Evolutionary conservation across 768 basidiomycete species (phyloP), one percentile per base, ranked within the genome.

Genomic region (Lentinula aciculospora): DNA sequence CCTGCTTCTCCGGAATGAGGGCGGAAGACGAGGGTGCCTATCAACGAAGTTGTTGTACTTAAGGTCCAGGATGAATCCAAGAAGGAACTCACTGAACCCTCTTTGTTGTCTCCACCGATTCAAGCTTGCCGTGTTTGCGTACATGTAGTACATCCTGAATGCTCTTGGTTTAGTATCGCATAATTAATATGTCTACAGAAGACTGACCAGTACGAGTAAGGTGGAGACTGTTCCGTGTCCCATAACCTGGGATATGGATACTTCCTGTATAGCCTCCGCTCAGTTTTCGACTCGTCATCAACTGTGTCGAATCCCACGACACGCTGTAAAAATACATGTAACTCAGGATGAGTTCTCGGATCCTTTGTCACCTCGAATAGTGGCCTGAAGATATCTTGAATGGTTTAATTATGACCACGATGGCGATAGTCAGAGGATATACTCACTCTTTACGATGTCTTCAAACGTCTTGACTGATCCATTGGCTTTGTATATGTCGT

Each of bases 1-100:
- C 97, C 97, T 0, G 97, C 97, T 77, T 99, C 97, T 51, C 97
- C 97, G 31, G 89, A 90, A 70, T 99, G 97, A 0, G 97, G 97
- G 31, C 97, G 88, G 59, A 99, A 83, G 40, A 98, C 95, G 68
- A 99, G 95, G 0, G 97, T 98, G 68, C 89, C 96, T 98, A 62
- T 34, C 25, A 48, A 34, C 13, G 36, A 17, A 60, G 15, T n/a
- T n/a, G n/a, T n/a, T n/a, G n/a, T n/a, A n/a, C n/a, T n/a, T n/a
- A n/a, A n/a, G n/a, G n/a, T n/a, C n/a, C n/a, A n/a, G n/a, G n/a
- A n/a, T n/a, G n/a, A n/a, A n/a, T n/a, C n/a, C n/a, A n/a, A n/a
- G n/a, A n/a, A n/a, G n/a, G n/a, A n/a, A 79, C 89, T 63, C 64
- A 98, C 96, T 97, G 74, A 98, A 98, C 2, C 94, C 94, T 39